Percentiles rank a stretch among this genome's conserved stretches.
Evolutionary conservation across 2,329 filamentous ascomycete species (phyloP).

Genomic region (Penicillium sp.): DNA sequence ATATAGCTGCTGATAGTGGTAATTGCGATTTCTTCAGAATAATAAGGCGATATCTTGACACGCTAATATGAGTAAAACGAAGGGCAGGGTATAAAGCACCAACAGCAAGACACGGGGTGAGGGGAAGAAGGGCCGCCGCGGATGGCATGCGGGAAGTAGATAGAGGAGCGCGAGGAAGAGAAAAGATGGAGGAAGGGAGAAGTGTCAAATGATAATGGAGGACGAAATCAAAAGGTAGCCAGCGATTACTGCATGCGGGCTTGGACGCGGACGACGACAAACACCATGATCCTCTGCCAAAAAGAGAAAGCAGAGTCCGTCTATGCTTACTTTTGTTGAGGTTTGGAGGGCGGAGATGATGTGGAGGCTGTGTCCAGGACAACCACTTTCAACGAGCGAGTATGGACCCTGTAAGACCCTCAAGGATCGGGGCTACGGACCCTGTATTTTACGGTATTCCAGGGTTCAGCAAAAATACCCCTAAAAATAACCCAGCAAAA

Average conservation of each 20-base stretch:
- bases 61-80: background rate
- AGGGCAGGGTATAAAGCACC: constrained; percentile 5
- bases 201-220: background rate
- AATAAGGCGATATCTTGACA: constrained; percentile 7
- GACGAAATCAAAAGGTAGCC: background rate
- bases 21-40: background rate
- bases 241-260: background rate
- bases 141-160: constrained; percentile 2
- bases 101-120: constrained; percentile 12
- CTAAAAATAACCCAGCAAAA: constrained; percentile 10
- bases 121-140: constrained; percentile 6
- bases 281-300: background rate
- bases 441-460: constrained; percentile 9
- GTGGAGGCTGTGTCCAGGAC: constrained; percentile 30
- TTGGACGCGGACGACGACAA: background rate
- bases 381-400: constrained; percentile 13
- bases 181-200: background rate
- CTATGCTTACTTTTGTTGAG: background rate
- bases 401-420: constrained; percentile 9
- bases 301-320: background rate
- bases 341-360: background rate
- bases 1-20: background rate
- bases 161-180: constrained; percentile 14
- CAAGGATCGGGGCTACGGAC: background rate
- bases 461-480: background rate